Evolutionary conservation across 495 filamentous ascomycete species (phyloP), one percentile per base, ranked within the genome.

Genomic region (Trichoderma orchidacearum): DNA sequence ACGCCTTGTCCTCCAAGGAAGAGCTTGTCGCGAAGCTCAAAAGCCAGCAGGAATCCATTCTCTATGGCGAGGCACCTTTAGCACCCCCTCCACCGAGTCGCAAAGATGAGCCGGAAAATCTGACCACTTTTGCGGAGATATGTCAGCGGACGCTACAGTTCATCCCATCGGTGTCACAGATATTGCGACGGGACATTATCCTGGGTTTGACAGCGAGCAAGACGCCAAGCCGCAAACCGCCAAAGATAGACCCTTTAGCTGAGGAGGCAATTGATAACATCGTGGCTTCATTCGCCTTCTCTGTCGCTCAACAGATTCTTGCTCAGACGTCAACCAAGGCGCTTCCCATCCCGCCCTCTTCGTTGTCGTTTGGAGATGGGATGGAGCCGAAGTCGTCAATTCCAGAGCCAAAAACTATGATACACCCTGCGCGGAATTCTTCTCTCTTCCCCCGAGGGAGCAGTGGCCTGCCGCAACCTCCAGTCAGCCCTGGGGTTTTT

Each of bases 271-370:
- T 93, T 48, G 86, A 90, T 62, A 90, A 93, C 62, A 64, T 96
- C 4, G 83, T 95, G 8, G 84, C 83, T 5, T 90, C 89, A 0
- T 96, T 92, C 80, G 85, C 81, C 8, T 95, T 89, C 64, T 82
- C 86, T 27, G 84, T 87, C 25, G 77, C 84, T 8, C 81, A 86
- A 61, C 86, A 91, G 59, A 81, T 95, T 23, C 72, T 95, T 5
- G 77, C 80, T 7, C 86, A 89, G 62, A 95, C 87, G 0, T 79
- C 78, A 3, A 87, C 87, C 6, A 81, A 83, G 34, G 73, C 80
- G 5, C 71, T 89, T 9, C 76, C 80, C 1, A 83, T 89, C 29
- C 80, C 84, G 2, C 77, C 83, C 15, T 83, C 81, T 13, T 77
- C 81, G 0, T 59, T 80, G 11, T 66, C 67, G 5, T 60, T 71